Base-by-base conservation (phyloP, 2,329 filamentous ascomycete species). In the Ambrosiella cleistominuta region DNA sequence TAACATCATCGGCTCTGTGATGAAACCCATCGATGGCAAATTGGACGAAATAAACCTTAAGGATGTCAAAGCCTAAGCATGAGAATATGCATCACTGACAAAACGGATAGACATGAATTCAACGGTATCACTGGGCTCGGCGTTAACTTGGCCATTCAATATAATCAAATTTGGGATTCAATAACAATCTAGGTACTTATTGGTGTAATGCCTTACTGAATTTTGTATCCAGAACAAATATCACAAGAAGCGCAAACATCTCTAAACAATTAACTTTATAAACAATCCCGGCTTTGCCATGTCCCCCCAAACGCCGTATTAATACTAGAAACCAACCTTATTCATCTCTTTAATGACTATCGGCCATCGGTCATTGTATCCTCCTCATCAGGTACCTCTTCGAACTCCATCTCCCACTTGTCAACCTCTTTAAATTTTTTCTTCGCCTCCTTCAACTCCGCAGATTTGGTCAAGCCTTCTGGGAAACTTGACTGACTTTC, bases 391-490 rank as follows among this genome's bases (percentile, higher is more conserved):
- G 74, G 75, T 54, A 81, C 74, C 63, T 82, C 80, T 70, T 86
- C 82, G 67, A 79, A 86, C 55, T 81, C 79, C 61, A 86, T 69
- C 68, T 82, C 74, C 81, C 81, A 86, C 68, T 75, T 72, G 66
- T 86, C 82, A 45, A 86, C 82, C 68, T 85, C 82, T 66, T 78
- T 74, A 64, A 86, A 86, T 68, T 85, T 85, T 66, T 72, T 75
- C 8, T 73, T 73, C 45, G 80, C 78, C 54, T 74, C 71, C 68
- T 78, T 78, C 61, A 86, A 70, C 71, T 82, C 80, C 47, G 75
- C 68, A 27, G 75, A 66, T 6, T 70, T 66, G 63, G 68, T 63
- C 65, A 68, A 64, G 63, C 70, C 69, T 64, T 67, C 67, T 7
- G 54, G 68, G 63, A 62, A 69, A 4, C 63, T 66, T 4, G 39